Conservation (phyloP, 2,329 filamentous ascomycete genomes). For the Verticillium klebahnii region DNA sequence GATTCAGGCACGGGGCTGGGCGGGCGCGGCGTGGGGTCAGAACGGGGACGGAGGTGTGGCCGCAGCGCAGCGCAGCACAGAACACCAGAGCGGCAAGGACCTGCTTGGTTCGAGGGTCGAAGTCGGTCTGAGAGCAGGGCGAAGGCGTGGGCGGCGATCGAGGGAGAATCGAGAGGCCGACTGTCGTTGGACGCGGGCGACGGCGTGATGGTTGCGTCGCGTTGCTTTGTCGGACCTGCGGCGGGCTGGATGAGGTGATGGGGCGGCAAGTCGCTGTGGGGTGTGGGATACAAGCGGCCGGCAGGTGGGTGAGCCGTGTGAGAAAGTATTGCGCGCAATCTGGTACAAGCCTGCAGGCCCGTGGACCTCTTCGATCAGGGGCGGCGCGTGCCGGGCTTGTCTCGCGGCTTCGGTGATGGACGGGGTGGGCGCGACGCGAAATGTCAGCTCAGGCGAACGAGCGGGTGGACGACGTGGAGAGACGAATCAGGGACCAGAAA, state of each 20-base stretch:
- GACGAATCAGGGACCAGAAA: background rate
- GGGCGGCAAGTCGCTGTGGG: background rate
- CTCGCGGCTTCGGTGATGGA: background rate
- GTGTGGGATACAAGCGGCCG: background rate
- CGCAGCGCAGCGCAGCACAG: background rate
- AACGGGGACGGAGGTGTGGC: background rate
- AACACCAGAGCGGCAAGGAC: background rate
- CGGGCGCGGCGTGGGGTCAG: background rate
- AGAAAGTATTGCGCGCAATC: background rate
- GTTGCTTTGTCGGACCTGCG: background rate
- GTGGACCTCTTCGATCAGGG: background rate
- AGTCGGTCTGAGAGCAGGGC: background rate
- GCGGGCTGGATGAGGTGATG: background rate
- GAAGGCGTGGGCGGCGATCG: background rate
- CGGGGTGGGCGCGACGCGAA: background rate
- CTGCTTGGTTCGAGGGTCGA: background rate
- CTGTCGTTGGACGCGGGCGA: background rate
- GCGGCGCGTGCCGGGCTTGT: background rate
- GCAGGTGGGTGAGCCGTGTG: background rate
- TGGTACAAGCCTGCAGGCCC: background rate
- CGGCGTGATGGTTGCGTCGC: background rate
- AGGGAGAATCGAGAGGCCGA: background rate
- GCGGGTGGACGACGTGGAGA: background rate
- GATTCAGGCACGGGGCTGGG: conserved; percentile 6
- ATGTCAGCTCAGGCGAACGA: background rate